phyloP scores from a whole-genome alignment of 1,284 basidiomycete genomes.

The Erythrobasidium hasegawianum region DNA sequence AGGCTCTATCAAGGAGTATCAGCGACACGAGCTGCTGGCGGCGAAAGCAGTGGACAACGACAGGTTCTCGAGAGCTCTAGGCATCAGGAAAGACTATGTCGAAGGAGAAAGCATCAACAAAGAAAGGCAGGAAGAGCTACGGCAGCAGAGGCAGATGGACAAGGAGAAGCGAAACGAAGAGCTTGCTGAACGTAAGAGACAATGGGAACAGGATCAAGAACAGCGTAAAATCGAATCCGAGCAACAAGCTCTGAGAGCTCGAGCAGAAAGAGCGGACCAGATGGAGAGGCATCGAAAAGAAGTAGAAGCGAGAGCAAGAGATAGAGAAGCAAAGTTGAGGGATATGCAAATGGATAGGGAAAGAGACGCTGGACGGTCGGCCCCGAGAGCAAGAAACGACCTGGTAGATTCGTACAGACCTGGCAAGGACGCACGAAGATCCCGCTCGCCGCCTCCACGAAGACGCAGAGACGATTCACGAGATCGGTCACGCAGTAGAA shows the following conservation, averaged over 20 bases:
- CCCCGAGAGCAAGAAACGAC: slow-evolving; percentile 25
- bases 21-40: slow-evolving; percentile 81
- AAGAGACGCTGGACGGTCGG: slow-evolving; percentile 20
- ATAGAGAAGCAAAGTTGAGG: slow-evolving; percentile 29
- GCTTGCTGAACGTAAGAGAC: slow-evolving; percentile 54
- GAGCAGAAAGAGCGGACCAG: slow-evolving; percentile 46
- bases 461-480: slow-evolving; percentile 5
- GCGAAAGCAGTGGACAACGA: slow-evolving; percentile 80
- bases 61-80: slow-evolving; percentile 78
- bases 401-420: slow-evolving; percentile 29
- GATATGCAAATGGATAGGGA: slow-evolving; percentile 26
- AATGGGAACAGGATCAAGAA: slow-evolving; percentile 70
- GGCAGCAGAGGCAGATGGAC: slow-evolving; percentile 67
- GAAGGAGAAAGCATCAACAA: slow-evolving; percentile 64
- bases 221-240: slow-evolving; percentile 85
- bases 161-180: slow-evolving; percentile 68
- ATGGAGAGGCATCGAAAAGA: slow-evolving; percentile 25
- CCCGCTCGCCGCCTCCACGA: slow-evolving; percentile 40
- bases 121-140: slow-evolving; percentile 62
- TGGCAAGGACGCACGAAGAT: slow-evolving; percentile 34
- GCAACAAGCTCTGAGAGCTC: slow-evolving; percentile 72
- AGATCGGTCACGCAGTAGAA: slow-evolving; percentile 17
- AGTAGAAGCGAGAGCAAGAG: slow-evolving; percentile 33
- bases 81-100: slow-evolving; percentile 70
- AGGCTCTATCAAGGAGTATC: slow-evolving; percentile 52